Evolutionary conservation across 2,329 filamentous ascomycete species (phyloP).

Genomic region (Gnomoniopsis sp.): DNA sequence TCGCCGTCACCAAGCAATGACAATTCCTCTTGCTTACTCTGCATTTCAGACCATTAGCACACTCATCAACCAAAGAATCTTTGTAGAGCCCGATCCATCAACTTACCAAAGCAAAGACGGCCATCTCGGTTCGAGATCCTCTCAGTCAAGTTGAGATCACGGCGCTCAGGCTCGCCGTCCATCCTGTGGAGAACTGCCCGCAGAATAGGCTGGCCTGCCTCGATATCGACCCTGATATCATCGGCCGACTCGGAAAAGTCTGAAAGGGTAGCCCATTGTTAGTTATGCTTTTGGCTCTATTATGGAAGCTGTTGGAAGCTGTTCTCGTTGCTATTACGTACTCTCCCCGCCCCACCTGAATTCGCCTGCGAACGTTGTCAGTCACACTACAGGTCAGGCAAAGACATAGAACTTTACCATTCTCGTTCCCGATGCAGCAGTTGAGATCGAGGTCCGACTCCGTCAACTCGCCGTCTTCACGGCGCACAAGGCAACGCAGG

Average conservation of each 20-base stretch:
- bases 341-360: conserved; percentile 42
- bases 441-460: conserved; percentile 49
- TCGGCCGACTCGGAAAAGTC: conserved; percentile 44
- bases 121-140: conserved; percentile 52
- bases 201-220: conserved; percentile 51
- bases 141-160: conserved; percentile 55
- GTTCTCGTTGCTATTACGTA: conserved; percentile 19
- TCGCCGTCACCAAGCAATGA: too few species aligned
- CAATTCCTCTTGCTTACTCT: too few species aligned
- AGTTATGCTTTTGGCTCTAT: neutral
- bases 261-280: conserved; percentile 5
- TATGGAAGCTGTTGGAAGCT: neutral
- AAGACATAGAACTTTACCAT: conserved; percentile 43
- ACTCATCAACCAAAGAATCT: too few species aligned
- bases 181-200: conserved; percentile 42
- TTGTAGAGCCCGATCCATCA: neutral
- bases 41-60: too few species aligned
- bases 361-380: conserved; percentile 29
- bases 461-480: conserved; percentile 38
- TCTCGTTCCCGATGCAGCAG: conserved; percentile 45
- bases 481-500: conserved; percentile 38
- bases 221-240: conserved; percentile 43
- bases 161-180: conserved; percentile 37
- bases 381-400: too few species aligned
- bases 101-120: conserved; percentile 30